Base-by-base conservation (phyloP, 805 yeast genomes). In the Sugiyamaella marilandica region DNA sequence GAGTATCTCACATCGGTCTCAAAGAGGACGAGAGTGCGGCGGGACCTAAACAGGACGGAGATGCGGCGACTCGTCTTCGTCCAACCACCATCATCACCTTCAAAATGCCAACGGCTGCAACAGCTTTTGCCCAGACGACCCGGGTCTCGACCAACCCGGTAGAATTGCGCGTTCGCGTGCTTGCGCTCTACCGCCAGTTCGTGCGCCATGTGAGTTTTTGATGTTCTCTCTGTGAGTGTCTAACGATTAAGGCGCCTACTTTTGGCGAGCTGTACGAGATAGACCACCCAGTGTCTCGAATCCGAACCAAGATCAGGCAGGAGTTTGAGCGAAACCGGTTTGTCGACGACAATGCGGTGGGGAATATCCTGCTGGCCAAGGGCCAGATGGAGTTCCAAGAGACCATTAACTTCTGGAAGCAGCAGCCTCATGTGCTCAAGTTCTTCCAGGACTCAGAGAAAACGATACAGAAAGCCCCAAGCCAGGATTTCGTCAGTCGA, bases 311-410 rank as follows among this genome's bases (percentile, higher is more conserved):
- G 72, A 78, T 88, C 59, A 82, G 96, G 77, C 94, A 87, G 70
- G 94, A 88, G 70, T 88, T 88, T 61, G 96, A 88, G 71, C 83
- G 95, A 73, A 78, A 87, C 65, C 77, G 95, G 65, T 87, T 75
- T 65, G 88, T 87, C 49, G 73, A 73, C 50, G 88, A 85, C 64
- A 67, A 84, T 59, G 80, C 80, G 33, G 79, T 84, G 45, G 75
- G 78, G 58, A 88, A 87, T 69, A 77, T 85, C 14, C 74, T 88
- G 53, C 80, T 81, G 60, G 82, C 86, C 73, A 85, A 87, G 73
- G 95, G 92, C 5, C 90, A 86, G 64, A 86, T 86, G 94, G 96
- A 88, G 69, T 88, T 82, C 71, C 96, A 87, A 72, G 95, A 87
- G 66, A 77, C 87, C 64, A 78, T 84, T 63, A 88, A 88, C 72